phyloP scores from a whole-genome alignment of 139 green algal species.

The Picochlorum sp. region DNA sequence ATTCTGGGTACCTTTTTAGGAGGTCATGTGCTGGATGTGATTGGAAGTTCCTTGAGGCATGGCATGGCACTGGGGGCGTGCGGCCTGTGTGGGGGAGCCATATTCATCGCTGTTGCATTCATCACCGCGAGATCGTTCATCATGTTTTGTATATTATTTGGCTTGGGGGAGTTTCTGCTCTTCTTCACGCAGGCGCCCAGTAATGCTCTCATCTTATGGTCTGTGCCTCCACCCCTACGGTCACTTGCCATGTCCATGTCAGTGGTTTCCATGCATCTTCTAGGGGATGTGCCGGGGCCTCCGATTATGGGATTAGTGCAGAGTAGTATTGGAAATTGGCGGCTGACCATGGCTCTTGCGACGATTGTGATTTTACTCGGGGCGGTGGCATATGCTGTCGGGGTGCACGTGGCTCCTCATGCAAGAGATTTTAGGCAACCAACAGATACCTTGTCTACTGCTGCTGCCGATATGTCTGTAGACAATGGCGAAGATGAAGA shows the following conservation, averaged over 20 bases:
- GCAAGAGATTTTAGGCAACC: constrained; percentile 3
- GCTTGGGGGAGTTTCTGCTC: constrained; percentile 52
- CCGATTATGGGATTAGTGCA: constrained; percentile 74
- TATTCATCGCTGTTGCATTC: constrained; percentile 57
- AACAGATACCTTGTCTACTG: background rate
- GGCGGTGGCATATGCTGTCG: background rate
- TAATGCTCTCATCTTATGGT: constrained; percentile 77
- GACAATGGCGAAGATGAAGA: background rate
- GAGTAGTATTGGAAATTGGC: constrained; percentile 37
- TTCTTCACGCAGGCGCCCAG: constrained; percentile 67
- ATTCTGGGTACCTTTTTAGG: constrained; percentile 67
- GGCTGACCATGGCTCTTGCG: constrained; percentile 11
- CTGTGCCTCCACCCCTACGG: constrained; percentile 65
- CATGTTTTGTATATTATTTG: constrained; percentile 53
- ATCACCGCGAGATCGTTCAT: constrained; percentile 26
- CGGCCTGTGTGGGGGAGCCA: constrained; percentile 32
- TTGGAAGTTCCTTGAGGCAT: constrained; percentile 57
- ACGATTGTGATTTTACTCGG: background rate
- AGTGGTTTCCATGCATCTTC: constrained; percentile 79
- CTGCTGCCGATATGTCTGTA: too few species aligned
- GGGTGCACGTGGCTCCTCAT: background rate
- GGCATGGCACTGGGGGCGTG: constrained; percentile 50
- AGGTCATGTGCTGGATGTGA: constrained; percentile 64
- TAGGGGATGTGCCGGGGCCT: constrained; percentile 89
- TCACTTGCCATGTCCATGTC: constrained; percentile 69